Conservation (phyloP, 192 early-diverging fungal species). For the Glomus cerebriforme region DNA sequence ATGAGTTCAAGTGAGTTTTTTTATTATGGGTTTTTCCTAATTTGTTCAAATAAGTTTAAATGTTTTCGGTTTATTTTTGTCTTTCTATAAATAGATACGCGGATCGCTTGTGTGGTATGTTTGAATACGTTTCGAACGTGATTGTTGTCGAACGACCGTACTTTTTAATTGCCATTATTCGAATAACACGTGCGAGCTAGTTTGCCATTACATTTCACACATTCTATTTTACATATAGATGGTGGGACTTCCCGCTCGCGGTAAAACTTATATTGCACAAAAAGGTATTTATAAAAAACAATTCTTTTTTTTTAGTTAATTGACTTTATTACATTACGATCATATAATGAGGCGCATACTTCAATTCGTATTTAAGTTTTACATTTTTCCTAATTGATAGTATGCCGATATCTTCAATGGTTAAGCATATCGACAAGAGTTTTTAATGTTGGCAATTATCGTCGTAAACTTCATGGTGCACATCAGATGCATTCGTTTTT, state of each 20-base stretch:
- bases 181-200: background rate
- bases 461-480: constrained; percentile 86
- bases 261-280: constrained; percentile 96
- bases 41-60: no score
- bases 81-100: constrained; percentile 45
- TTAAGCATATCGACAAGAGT: constrained; percentile 90
- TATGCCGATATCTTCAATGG: constrained; percentile 94
- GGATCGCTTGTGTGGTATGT: constrained; percentile 54
- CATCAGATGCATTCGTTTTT: constrained; percentile 84
- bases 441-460: constrained; percentile 99
- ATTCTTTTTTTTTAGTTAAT: constrained; percentile 15
- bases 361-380: background rate
- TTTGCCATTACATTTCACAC: background rate
- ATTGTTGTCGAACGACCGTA: background rate
- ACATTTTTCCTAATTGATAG: constrained; percentile 40
- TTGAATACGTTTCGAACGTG: background rate
- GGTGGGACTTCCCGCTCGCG: constrained; percentile 90
- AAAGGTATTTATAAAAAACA: constrained; percentile 63
- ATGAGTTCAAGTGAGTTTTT: background rate
- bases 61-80: background rate
- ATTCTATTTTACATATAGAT: constrained; percentile 53
- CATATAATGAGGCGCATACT: background rate
- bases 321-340: background rate
- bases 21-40: background rate
- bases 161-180: background rate